Evolutionary conservation across 345 rosid species (phyloP).

Genomic region (Jatropha curcas): DNA sequence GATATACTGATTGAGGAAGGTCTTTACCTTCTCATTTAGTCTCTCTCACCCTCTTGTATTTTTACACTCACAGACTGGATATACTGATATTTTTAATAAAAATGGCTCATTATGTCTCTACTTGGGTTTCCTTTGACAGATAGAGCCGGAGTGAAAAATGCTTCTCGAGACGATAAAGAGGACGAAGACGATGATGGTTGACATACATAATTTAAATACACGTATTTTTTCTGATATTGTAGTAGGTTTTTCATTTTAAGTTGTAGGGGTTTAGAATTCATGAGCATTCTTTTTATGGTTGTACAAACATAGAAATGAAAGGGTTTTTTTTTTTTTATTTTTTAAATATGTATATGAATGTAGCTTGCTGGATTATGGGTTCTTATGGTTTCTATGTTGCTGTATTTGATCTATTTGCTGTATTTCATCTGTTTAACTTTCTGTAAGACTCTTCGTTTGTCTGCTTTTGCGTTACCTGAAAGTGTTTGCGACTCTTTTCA

Average conservation of each 20-base stretch:
- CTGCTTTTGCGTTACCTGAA: background rate
- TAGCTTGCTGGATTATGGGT: background rate
- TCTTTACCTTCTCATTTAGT: no score
- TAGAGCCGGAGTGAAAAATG: background rate
- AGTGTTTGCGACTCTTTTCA: background rate
- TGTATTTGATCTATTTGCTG: no score
- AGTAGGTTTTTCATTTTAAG: no score
- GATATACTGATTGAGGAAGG: no score
- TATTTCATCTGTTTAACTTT: background rate
- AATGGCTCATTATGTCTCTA: no score
- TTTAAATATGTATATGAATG: background rate
- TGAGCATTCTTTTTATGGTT: background rate
- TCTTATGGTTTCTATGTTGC: background rate
- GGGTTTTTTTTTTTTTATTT: background rate
- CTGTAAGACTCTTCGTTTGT: background rate
- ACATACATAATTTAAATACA: background rate
- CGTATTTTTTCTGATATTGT: background rate
- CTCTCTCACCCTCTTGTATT: no score
- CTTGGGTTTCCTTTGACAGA: constrained; percentile 1
- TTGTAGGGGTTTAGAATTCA: no score
- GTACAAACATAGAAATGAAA: background rate
- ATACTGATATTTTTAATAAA: no score
- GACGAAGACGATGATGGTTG: constrained; percentile 2
- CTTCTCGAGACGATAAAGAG: background rate
- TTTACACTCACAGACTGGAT: no score